Evolutionary conservation across 2,329 filamentous ascomycete genomes (phyloP).

Genomic region (Pseudopyricularia javanii): DNA sequence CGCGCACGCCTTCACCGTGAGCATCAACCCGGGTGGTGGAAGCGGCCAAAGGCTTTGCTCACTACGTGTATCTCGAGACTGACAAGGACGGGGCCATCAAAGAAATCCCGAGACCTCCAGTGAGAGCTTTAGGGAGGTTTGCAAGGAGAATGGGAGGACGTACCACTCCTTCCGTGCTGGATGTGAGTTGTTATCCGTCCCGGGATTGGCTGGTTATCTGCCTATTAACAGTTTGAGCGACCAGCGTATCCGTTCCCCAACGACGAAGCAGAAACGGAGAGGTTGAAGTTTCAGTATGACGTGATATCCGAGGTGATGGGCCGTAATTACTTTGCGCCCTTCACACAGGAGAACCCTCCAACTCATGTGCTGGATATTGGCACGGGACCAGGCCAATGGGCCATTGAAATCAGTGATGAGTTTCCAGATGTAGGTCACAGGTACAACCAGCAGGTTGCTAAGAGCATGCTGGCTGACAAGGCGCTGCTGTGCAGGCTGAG

Average conservation of each 20-base stretch:
- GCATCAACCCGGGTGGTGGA: neutral
- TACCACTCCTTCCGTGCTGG: slow-evolving; percentile 18
- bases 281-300: slow-evolving; percentile 17
- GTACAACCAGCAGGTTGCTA: no score
- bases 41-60: neutral
- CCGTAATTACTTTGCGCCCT: slow-evolving; percentile 17
- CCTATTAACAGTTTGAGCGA: neutral
- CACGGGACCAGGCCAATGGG: slow-evolving; percentile 50
- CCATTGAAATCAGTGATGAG: slow-evolving; percentile 52
- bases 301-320: slow-evolving; percentile 17
- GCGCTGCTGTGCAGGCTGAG: slow-evolving; percentile 20
- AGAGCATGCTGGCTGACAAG: neutral
- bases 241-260: slow-evolving; percentile 22
- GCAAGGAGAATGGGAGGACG: slow-evolving; percentile 17
- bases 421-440: slow-evolving; percentile 31
- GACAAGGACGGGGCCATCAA: slow-evolving; percentile 8
- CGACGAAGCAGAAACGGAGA: slow-evolving; percentile 17
- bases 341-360: slow-evolving; percentile 13
- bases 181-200: slow-evolving; percentile 10
- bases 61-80: neutral
- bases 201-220: neutral
- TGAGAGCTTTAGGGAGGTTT: slow-evolving; percentile 16
- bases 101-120: slow-evolving; percentile 10
- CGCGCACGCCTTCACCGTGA: neutral
- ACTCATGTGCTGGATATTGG: slow-evolving; percentile 23